Conservation (phyloP, 192 early-diverging fungal species). For the Glomus cerebriforme region DNA sequence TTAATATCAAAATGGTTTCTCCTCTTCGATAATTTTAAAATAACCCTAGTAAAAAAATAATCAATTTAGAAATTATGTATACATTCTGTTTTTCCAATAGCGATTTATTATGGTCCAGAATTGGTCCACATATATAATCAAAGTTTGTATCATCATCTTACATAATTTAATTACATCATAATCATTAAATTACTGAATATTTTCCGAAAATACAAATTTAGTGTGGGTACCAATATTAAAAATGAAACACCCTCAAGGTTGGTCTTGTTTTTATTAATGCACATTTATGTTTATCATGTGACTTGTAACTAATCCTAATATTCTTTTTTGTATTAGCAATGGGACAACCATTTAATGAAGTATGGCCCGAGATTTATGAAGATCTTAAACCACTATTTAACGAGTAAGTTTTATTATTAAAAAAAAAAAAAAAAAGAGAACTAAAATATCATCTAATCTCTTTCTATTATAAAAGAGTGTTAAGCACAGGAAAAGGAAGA, state of each 20-base stretch:
- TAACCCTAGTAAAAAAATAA: no score
- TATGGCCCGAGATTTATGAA: slow-evolving; percentile 41
- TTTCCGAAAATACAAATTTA: no score
- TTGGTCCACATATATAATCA: slow-evolving; percentile 1
- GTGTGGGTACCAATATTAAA: slow-evolving; percentile 45
- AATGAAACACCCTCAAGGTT: slow-evolving; percentile 42
- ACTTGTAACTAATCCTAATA: neutral
- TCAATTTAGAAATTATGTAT: slow-evolving; percentile 15
- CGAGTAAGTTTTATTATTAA: slow-evolving; percentile 25
- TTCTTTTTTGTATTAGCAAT: slow-evolving; percentile 32
- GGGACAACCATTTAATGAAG: slow-evolving; percentile 33
- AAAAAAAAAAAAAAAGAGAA: neutral
- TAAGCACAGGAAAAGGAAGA: neutral
- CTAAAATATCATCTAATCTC: neutral
- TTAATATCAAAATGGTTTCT: no score
- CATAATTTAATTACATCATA: no score
- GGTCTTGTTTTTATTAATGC: neutral
- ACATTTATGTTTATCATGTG: neutral
- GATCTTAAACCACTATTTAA: slow-evolving; percentile 32
- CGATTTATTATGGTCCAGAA: slow-evolving; percentile 10
- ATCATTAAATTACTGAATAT: no score
- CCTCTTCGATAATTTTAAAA: neutral
- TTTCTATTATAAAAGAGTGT: neutral
- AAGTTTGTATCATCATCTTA: neutral
- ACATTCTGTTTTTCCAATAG: slow-evolving; percentile 17